Conservation (phyloP, 2,329 filamentous ascomycete genomes). For the Fonsecaea erecta region DNA sequence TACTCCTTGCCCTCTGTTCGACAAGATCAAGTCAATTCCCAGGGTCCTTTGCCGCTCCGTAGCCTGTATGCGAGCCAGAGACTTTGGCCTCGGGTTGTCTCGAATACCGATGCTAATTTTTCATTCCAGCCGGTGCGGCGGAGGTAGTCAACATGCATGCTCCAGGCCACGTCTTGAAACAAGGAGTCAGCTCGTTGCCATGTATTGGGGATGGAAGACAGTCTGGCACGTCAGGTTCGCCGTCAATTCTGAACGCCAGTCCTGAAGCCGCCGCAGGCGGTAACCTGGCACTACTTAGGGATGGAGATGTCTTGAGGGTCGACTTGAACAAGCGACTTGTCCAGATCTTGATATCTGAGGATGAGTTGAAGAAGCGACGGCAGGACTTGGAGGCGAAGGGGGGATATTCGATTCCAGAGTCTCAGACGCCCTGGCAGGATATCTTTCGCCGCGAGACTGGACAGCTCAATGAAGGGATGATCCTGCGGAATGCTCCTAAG, state of each 20-base stretch:
- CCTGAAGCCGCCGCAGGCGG: slow-evolving; percentile 61
- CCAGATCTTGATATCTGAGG: slow-evolving; percentile 52
- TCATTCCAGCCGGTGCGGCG: slow-evolving; percentile 46
- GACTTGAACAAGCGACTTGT: slow-evolving; percentile 57
- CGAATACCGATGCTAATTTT: neutral
- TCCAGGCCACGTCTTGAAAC: slow-evolving; percentile 50
- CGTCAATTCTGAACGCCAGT: slow-evolving; percentile 61
- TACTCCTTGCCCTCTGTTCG: neutral
- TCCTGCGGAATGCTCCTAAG: slow-evolving; percentile 52
- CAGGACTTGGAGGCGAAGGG: slow-evolving; percentile 46
- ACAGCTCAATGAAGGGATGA: slow-evolving; percentile 55
- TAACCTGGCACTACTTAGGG: slow-evolving; percentile 56
- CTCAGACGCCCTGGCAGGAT: slow-evolving; percentile 58
- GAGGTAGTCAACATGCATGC: slow-evolving; percentile 61
- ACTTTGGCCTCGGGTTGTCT: neutral
- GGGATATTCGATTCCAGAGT: slow-evolving; percentile 48
- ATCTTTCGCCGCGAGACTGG: slow-evolving; percentile 54
- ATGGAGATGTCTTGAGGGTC: slow-evolving; percentile 57
- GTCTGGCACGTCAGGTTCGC: slow-evolving; percentile 60
- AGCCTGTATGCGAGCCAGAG: neutral
- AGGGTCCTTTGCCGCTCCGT: neutral
- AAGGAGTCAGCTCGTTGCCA: slow-evolving; percentile 54
- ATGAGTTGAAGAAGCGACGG: slow-evolving; percentile 50
- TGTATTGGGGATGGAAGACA: slow-evolving; percentile 62
- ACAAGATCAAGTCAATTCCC: neutral